These are phyloP conservation scores for Brassica hybrid DNA, from an alignment of 441 rosid species.

Conservation along the genomic window DNA sequence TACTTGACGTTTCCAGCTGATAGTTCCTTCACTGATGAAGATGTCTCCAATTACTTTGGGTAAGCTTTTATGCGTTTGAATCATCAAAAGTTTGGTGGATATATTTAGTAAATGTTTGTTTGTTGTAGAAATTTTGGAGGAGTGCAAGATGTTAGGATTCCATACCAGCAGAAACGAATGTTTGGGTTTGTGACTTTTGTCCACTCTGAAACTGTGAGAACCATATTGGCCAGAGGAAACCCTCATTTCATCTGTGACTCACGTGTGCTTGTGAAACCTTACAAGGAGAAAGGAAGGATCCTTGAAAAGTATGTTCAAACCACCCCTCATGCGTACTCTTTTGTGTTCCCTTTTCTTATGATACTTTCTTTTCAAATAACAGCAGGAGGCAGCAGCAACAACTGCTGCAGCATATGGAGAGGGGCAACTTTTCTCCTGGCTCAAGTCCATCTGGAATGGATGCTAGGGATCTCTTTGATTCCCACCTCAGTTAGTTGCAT, in stretches of 20 bases:
- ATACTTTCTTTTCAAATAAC: slow-evolving; percentile 29
- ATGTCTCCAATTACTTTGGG: slow-evolving; percentile 90
- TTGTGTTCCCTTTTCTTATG: slow-evolving; percentile 27
- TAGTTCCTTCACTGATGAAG: slow-evolving; percentile 89
- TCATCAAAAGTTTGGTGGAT: slow-evolving; percentile 6
- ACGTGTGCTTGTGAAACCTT: slow-evolving; percentile 94
- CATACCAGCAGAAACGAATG: slow-evolving; percentile 95
- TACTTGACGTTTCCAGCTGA: slow-evolving; percentile 95
- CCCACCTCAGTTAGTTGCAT: slow-evolving; percentile 48
- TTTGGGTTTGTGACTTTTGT: slow-evolving; percentile 95
- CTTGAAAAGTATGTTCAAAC: slow-evolving; percentile 64
- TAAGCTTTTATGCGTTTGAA: slow-evolving; percentile 30
- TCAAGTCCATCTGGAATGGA: slow-evolving; percentile 72
- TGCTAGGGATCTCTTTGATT: slow-evolving; percentile 58
- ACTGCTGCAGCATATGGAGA: slow-evolving; percentile 70
- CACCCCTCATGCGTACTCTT: slow-evolving; percentile 4
- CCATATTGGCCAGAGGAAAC: slow-evolving; percentile 81
- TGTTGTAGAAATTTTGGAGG: slow-evolving; percentile 72
- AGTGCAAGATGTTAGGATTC: slow-evolving; percentile 98
- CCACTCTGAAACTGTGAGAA: slow-evolving; percentile 80
- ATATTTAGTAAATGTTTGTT: slow-evolving; percentile 1
- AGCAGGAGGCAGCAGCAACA: slow-evolving; percentile 74
- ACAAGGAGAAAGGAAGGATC: slow-evolving; percentile 95
- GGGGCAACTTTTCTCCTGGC: slow-evolving; percentile 75
- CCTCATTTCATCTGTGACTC: slow-evolving; percentile 96